Conservation (phyloP, 140 eudicot genomes). For the Bidens hawaiensis region DNA sequence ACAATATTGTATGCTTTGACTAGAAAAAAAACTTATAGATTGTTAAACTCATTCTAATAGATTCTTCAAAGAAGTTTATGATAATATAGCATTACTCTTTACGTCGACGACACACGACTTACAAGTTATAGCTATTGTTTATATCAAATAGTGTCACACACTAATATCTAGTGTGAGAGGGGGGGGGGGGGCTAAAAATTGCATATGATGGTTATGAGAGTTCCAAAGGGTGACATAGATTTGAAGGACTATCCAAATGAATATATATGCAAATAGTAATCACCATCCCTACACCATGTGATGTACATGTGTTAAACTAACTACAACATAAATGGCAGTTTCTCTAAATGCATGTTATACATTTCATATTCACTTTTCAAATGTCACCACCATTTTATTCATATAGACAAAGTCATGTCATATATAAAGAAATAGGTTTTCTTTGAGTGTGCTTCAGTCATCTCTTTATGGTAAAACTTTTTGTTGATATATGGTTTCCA, state of each 20-base stretch:
- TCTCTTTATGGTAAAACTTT: background rate
- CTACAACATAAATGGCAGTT: conserved; percentile 28
- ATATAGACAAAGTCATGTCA: background rate
- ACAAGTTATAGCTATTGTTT: background rate
- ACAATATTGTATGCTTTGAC: too few species aligned
- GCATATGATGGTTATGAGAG: conserved; percentile 8
- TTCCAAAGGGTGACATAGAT: conserved; percentile 18
- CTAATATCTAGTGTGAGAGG: background rate
- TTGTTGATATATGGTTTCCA: background rate
- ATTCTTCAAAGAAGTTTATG: too few species aligned
- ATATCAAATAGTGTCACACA: background rate
- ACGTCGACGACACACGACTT: too few species aligned
- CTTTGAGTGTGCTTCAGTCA: background rate
- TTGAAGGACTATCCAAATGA: background rate
- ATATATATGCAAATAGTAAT: conserved; percentile 12
- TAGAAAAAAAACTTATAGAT: too few species aligned
- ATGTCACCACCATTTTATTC: conserved; percentile 7
- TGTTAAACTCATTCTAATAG: too few species aligned
- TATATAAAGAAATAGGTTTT: background rate
- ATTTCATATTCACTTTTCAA: background rate
- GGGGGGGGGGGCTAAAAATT: conserved; percentile 3
- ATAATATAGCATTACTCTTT: too few species aligned
- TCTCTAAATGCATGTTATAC: conserved; percentile 15
- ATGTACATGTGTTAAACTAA: conserved; percentile 37
- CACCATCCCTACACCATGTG: conserved; percentile 37